Conservation (phyloP, 441 rosid species). For the Mallotus repandus region DNA sequence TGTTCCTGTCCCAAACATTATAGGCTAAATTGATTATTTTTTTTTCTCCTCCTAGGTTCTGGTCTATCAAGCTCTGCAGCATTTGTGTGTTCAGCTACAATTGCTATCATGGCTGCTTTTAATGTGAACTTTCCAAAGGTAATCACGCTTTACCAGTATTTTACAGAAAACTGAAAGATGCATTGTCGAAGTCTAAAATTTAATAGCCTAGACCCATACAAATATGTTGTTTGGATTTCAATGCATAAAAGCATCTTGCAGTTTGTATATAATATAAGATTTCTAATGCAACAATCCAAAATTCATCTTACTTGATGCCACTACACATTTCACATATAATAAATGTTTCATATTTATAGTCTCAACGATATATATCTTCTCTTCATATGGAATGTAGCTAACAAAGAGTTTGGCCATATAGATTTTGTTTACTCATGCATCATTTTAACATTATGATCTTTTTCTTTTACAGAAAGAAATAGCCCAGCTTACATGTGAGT, state of each 20-base stretch:
- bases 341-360: background rate
- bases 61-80: conserved; percentile 98
- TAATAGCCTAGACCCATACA: background rate
- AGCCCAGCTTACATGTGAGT: conserved; percentile 89
- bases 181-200: too few relatives aligned
- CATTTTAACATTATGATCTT: background rate
- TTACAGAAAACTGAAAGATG: too few relatives aligned
- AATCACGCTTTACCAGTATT: background rate
- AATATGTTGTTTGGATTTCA: background rate
- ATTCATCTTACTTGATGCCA: background rate
- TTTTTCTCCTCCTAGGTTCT: conserved; percentile 55
- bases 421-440: background rate
- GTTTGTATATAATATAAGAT: background rate
- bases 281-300: background rate
- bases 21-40: background rate
- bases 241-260: background rate
- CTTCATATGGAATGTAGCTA: background rate
- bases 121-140: conserved; percentile 76
- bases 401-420: background rate
- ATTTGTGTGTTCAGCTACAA: conserved; percentile 91
- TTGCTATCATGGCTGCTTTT: conserved; percentile 89
- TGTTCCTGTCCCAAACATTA: background rate
- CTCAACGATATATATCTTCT: background rate
- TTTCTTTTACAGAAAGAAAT: conserved; percentile 72
- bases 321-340: background rate